Conservation (phyloP, 306 rosid species). For the Vigna trinervia region DNA sequence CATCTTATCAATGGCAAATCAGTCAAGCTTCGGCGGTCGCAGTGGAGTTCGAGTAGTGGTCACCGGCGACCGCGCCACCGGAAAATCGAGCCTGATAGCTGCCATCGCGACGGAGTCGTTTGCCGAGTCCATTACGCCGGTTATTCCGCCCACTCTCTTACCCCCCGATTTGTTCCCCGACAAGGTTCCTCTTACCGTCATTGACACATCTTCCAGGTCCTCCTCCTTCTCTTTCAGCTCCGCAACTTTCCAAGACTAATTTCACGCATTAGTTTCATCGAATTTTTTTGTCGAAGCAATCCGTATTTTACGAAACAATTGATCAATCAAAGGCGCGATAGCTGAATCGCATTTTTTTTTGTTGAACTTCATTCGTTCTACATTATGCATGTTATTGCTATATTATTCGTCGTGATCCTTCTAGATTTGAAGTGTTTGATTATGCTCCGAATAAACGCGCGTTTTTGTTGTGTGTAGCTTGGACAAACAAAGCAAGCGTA, state of each 20-base stretch:
- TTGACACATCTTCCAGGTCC: slow-evolving; percentile 88
- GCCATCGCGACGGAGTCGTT: slow-evolving; percentile 68
- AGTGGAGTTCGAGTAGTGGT: slow-evolving; percentile 71
- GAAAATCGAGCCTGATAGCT: slow-evolving; percentile 83
- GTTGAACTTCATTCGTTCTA: not conserved
- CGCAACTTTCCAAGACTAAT: not conserved
- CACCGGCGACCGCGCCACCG: slow-evolving; percentile 81
- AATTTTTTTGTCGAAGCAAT: not conserved
- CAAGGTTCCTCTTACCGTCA: slow-evolving; percentile 67
- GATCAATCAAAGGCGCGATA: slow-evolving; percentile 12
- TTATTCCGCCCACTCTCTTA: slow-evolving; percentile 74
- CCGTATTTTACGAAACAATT: not conserved
- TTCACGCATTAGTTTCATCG: not conserved
- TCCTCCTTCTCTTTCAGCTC: not conserved
- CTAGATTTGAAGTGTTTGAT: not conserved
- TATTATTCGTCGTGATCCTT: not conserved
- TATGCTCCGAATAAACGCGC: not conserved
- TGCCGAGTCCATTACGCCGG: slow-evolving; percentile 64
- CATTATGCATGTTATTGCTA: not conserved
- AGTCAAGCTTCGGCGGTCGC: slow-evolving; percentile 19
- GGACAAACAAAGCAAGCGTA: slow-evolving; percentile 70
- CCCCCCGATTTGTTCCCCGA: slow-evolving; percentile 79
- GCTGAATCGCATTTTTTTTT: slow-evolving; percentile 10
- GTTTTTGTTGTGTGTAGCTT: slow-evolving; percentile 48
- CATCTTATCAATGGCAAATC: slow-evolving; percentile 42